These are phyloP conservation scores for Colletotrichum sp. DNA, from an alignment of 2,329 filamentous ascomycete genomes.

Conservation along the genomic window DNA sequence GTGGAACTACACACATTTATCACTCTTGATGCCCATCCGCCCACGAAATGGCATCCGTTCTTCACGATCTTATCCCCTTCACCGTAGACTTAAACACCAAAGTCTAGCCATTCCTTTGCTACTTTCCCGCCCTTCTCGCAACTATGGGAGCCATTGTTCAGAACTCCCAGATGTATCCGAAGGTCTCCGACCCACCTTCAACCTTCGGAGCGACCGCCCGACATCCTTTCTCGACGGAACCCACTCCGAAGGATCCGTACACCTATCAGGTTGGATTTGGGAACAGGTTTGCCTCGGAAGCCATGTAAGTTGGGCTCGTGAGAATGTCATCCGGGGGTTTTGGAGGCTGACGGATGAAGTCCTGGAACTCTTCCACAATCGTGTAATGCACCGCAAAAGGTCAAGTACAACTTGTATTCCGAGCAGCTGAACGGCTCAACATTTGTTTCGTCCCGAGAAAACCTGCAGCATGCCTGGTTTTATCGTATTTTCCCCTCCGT, in stretches of 20 bases:
- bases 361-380: constrained; percentile 18
- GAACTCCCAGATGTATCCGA: constrained; percentile 2
- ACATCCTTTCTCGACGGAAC: constrained; percentile 14
- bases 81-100: background rate
- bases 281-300: constrained; percentile 26
- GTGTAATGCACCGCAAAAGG: constrained; percentile 47
- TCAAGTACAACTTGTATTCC: constrained; percentile 45
- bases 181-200: background rate
- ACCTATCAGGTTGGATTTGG: constrained; percentile 27
- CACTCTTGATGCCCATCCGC: background rate
- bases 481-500: constrained; percentile 34
- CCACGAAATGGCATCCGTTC: background rate
- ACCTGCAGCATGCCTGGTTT: constrained; percentile 31
- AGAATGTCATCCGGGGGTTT: background rate
- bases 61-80: background rate
- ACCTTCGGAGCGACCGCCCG: constrained; percentile 17
- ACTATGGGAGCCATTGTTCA: constrained; percentile 9
- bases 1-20: constrained; percentile 10
- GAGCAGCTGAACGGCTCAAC: constrained; percentile 53
- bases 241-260: constrained; percentile 22
- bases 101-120: background rate
- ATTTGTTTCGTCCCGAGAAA: constrained; percentile 28
- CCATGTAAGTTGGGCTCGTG: constrained; percentile 18
- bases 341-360: background rate
- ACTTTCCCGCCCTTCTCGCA: background rate